Base-by-base conservation (phyloP, 306 rosid genomes). In the Crotalaria pallida region DNA sequence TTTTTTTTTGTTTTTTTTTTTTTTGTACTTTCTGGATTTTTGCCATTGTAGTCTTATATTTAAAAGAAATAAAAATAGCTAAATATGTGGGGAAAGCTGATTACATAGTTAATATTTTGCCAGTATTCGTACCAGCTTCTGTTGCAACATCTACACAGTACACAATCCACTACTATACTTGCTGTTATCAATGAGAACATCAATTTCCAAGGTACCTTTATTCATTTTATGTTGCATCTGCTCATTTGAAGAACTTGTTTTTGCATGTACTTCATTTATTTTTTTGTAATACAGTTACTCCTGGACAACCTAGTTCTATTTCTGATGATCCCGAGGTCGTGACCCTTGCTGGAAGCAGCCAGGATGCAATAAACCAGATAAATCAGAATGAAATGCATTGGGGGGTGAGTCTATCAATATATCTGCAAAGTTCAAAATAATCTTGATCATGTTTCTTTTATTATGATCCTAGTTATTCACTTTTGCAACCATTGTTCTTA, bases 81-180 rank as follows among this genome's bases (percentile, higher is more conserved):
- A 31, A 31, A 6, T 6, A 31, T 31, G 2, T 43, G 36, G 36
- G 40, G 50, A 56, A 43, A 34, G 23, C 70, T 72, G 69, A 81
- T 69, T 53, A 56, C 38, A 36, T 26, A n/a, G 61, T 78, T 63
- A 49, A 58, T 66, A 53, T 83, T 76, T 67, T 85, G 66, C 34
- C 82, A 95, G 99, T 95, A 89, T 78, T 89, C 97, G 71, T 83
- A 89, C 60, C 96, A 95, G 81, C 96, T 95, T 79, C 84, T 91
- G 72, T 87, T 95, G 87, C 96, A 89, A 66, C 92, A 87, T 85
- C 88, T 91, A 36, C 96, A 84, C 77, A 86, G 79, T 84, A 75
- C 88, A 0, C 91, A 84, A 58, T 86, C 92, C 76, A 91, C 96
- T 67, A 87, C 88, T 23, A 79, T 91, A 73, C 96, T 95, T 71